Base-by-base conservation (phyloP, 129 eudicot genomes). In the Smallanthus sonchifolius region DNA sequence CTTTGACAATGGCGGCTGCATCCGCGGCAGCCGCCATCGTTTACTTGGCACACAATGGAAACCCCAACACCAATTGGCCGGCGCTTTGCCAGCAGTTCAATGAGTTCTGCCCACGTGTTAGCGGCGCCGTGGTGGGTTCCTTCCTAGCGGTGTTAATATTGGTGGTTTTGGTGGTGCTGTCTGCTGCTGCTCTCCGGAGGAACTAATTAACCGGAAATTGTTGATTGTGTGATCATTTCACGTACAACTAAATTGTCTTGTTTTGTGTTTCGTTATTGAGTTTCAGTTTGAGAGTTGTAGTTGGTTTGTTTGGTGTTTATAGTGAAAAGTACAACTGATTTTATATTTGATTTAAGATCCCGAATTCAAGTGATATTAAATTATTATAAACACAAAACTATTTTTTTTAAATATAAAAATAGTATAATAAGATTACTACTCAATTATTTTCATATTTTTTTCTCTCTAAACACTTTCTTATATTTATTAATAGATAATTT, bases 61-160 rank as follows among this genome's bases (percentile, higher is more conserved):
- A 92, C 73, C 48, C 85, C 1, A 82, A 65, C 75, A 79, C 90
- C 1, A 88, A 88, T 19, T 92, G 96, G 97, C 42, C 84, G 7
- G 86, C 91, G 1, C 91, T 92, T 36, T 88, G 97, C 45, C 91
- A 88, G 28, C 97, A 92, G 69, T 92, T 88, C 74, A 80, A 76
- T 28, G 83, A 81, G 45, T 92, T 88, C 62, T 92, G 97, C 75
- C 86, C 85, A 77, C 81, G 85, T 13, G 85, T 85, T 3, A 88
- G 96, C 9, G 96, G 96, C 3, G 92, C 97, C 0, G 96, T 88
- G 79, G 91, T 92, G 75, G 96, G 87, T 20, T 88, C 97, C n/a
- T 88, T 88, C 82, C 81, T 88, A 7, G 87, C 89, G 7, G 85
- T 86, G 47, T n/a, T 52, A 49, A 72, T 92, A 71, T 77, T 92